Evolutionary conservation across 2,329 filamentous ascomycete genomes (phyloP), one percentile per base, ranked within the genome.

Genomic region (Penicillium janthinellum): DNA sequence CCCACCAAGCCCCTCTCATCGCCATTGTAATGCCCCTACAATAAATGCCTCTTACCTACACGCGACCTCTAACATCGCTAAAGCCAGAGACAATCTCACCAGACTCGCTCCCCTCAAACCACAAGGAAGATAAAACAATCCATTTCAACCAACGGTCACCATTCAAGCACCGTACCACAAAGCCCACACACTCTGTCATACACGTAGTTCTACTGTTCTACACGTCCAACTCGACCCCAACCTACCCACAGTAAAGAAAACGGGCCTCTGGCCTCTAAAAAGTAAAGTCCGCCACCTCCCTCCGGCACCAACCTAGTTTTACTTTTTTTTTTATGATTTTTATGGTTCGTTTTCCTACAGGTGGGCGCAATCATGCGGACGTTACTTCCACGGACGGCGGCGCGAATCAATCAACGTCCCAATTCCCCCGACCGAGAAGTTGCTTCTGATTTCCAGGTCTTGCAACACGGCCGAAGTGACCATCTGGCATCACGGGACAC

Each of bases 331-430:
- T 42, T 14, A n/a, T 14, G 10, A 2, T 3, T 48, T 35, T n/a
- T 12, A 35, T 35, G 25, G 15, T 49, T 35, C 45, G 14, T 34
- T 10, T 25, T 49, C 10, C 6, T n/a, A 20, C 25, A 49, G 31
- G 28, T 31, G 28, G 31, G 15, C 28, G 34, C 45, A 49, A 49
- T n/a, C 4, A 49, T 20, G 28, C 42, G 44, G 42, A 25, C 22
- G 34, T 51, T 53, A 44, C 31, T 58, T 35, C 59, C 54, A 57
- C 57, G 39, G 41, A 37, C 38, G 22, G 25, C 12, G n/a, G 12
- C 53, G 34, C 59, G 57, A 67, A 66, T 63, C 61, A 63, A 12
- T 45, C 17, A n/a, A 3, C 49, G 17, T 56, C 56, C 66, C 64
- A 61, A 60, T 20, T 22, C 56, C 42, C 64, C 64, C 66, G 63